These are phyloP conservation scores for Crepidotus variabilis DNA, from an alignment of 768 basidiomycete species.

Conservation along the genomic window DNA sequence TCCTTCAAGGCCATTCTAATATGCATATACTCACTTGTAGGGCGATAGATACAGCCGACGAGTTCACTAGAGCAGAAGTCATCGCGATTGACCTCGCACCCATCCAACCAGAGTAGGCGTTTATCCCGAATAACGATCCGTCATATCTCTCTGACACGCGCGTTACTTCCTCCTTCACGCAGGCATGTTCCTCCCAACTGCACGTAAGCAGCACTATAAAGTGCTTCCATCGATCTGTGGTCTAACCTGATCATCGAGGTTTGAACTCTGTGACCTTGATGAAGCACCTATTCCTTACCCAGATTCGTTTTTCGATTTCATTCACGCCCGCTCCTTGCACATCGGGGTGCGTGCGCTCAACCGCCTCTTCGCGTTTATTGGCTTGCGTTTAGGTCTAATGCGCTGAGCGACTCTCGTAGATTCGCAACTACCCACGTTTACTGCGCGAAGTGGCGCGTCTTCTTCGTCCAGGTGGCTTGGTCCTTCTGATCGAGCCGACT, in stretches of 20 bases:
- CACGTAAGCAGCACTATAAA: conserved; percentile 47
- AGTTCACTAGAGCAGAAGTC: conserved; percentile 64
- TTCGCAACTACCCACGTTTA: conserved; percentile 58
- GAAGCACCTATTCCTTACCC: conserved; percentile 59
- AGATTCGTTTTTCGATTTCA: conserved; percentile 58
- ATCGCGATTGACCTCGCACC: conserved; percentile 71
- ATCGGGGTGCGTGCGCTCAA: conserved; percentile 46
- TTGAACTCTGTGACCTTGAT: conserved; percentile 70
- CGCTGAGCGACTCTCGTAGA: conserved; percentile 32
- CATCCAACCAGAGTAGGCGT: conserved; percentile 59
- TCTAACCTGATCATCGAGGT: conserved; percentile 33
- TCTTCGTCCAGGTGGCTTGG: conserved; percentile 66
- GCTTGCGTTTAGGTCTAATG: conserved; percentile 8
- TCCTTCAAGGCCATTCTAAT: conserved; percentile 1
- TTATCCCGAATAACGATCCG: conserved; percentile 21
- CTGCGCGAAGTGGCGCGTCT: conserved; percentile 60
- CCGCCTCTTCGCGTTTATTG: conserved; percentile 7
- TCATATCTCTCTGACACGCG: conserved; percentile 7
- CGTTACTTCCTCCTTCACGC: conserved; percentile 3
- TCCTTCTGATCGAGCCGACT: conserved; percentile 63
- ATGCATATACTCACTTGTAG: conserved; percentile 26
- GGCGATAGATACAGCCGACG: conserved; percentile 73
- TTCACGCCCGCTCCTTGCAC: conserved; percentile 69
- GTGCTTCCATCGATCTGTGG: not conserved
- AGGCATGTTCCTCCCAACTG: conserved; percentile 68